Conservation (phyloP, 1,139 yeast genomes). For the Pichia sp. region DNA sequence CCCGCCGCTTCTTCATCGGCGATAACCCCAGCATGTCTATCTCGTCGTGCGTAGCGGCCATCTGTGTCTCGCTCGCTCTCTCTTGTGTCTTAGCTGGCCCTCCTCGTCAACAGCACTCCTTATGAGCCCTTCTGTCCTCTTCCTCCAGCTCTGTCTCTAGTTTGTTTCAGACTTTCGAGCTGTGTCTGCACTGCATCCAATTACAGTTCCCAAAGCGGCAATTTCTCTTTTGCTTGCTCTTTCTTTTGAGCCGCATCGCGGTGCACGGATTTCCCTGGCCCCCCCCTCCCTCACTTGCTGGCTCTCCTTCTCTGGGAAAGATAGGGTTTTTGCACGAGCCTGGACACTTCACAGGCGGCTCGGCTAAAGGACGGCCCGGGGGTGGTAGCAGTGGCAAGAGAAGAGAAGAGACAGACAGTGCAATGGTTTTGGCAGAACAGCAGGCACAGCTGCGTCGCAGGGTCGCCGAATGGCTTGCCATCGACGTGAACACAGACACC, state of each 20-base stretch:
- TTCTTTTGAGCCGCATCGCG: background rate
- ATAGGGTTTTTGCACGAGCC: too few species aligned
- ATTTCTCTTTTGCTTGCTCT: background rate
- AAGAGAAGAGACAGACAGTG: background rate
- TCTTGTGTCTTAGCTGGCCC: background rate
- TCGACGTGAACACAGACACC: constrained; percentile 46
- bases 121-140: background rate
- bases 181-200: constrained; percentile 3
- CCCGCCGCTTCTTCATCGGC: constrained; percentile 27
- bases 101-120: background rate
- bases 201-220: constrained; percentile 10
- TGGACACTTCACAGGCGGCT: too few species aligned
- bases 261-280: constrained; percentile 2
- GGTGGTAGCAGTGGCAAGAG: background rate
- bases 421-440: background rate
- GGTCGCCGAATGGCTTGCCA: constrained; percentile 25
- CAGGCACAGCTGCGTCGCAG: background rate
- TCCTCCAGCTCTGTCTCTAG: background rate
- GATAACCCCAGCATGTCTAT: constrained; percentile 16
- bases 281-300: too few species aligned
- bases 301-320: too few species aligned
- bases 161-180: constrained; percentile 7
- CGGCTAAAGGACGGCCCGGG: background rate
- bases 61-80: background rate
- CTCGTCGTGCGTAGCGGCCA: background rate